Evolutionary conservation across 2,329 filamentous ascomycete genomes (phyloP).

Genomic region (Camptophora hylomeconis): DNA sequence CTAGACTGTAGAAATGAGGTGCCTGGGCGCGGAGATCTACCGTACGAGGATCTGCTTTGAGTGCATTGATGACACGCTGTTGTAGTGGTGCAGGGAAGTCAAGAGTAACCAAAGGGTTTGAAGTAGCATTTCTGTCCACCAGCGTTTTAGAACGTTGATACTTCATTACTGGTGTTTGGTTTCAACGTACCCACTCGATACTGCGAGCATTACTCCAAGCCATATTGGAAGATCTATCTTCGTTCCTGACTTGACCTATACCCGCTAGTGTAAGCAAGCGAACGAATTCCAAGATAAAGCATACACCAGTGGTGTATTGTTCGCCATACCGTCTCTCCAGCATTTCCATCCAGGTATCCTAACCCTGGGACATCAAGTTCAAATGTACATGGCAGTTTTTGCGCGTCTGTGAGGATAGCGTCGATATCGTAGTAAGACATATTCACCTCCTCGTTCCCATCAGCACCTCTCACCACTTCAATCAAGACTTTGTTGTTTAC

Average conservation of each 20-base stretch:
- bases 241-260: slow-evolving; percentile 65
- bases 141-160: background rate
- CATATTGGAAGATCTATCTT: slow-evolving; percentile 77
- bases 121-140: slow-evolving; percentile 11
- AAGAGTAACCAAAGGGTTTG: slow-evolving; percentile 55
- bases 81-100: slow-evolving; percentile 70
- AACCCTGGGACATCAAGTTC: slow-evolving; percentile 78
- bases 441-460: background rate
- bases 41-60: slow-evolving; percentile 78
- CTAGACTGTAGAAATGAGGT: slow-evolving; percentile 77
- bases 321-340: slow-evolving; percentile 41
- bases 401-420: slow-evolving; percentile 37
- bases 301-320: slow-evolving; percentile 1
- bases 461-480: background rate
- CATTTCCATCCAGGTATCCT: slow-evolving; percentile 78
- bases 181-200: slow-evolving; percentile 36
- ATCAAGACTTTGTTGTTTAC: background rate
- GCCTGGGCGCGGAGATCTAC: slow-evolving; percentile 75
- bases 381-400: slow-evolving; percentile 95
- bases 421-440: slow-evolving; percentile 33
- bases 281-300: background rate
- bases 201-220: slow-evolving; percentile 86
- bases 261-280: background rate
- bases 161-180: slow-evolving; percentile 1
- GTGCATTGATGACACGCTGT: slow-evolving; percentile 68